Evolutionary conservation across 2,329 filamentous ascomycete genomes (phyloP), one percentile per base, ranked within the genome.

Genomic region (Exutisphaerella laricina): DNA sequence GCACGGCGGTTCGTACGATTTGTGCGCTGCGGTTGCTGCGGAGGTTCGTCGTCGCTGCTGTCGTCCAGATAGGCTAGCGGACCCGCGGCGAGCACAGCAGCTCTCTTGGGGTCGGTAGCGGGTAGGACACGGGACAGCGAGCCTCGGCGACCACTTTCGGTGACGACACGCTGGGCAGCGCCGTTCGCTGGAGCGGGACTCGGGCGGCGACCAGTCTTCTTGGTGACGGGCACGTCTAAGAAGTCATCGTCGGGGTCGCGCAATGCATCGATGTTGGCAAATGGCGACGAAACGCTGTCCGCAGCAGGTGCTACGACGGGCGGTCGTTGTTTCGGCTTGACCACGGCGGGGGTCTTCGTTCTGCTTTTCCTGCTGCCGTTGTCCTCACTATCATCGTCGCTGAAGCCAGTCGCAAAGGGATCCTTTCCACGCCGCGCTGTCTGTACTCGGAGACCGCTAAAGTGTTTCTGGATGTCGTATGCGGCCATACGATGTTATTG

Each of bases 51-150:
- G 52, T 59, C 55, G 43, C 51, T 50, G 44, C 55, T 60, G 46
- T 62, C 60, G 58, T 61, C 59, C 23, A 61, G 54, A 39, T 59
- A 61, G 31, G 59, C 59, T 29, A 61, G 45, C 33, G 42, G 48
- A 18, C 60, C 60, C 7, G 56, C 58, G 13, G 60, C 60, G 22
- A 55, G 57, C 8, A 49, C 44, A 30, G 47, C 46, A 12, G 54
- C 59, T 39, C 51, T 50, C 44, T 49, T 43, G 42, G 46, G 33
- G 45, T 42, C 43, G 17, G 26, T 41, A 12, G 20, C 17, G 13
- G 20, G n/a, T 7, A 46, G 23, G 4, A 32, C 34, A 16, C 46
- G 41, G 16, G 51, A 49, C 10, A 54, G 42, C 5, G 50, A 56
- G 35, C 55, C 55, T 12, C 54, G 47, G 20, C 56, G 52, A 14